Evolutionary conservation across 352 stramenopile species (phyloP), one percentile per base, ranked within the genome.

Genomic region (Phytophthora ohioensis): DNA sequence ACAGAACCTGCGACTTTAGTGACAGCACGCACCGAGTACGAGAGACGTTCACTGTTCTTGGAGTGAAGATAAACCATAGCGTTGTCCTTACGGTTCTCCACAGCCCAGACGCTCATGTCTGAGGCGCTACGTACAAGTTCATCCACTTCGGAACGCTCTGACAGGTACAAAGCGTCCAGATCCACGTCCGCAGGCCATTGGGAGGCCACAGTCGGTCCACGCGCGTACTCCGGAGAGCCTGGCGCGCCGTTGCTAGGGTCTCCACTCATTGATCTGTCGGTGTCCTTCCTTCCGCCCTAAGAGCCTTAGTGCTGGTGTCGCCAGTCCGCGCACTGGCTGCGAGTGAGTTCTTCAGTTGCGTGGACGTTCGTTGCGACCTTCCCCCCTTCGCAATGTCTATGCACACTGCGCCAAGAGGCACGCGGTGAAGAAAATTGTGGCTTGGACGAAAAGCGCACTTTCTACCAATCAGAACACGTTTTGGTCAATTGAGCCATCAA

Each of bases 31-130:
- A 95, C 79, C 56, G 78, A 91, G 66, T 89, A 93, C 30, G 80
- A 88, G 8, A 87, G 75, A 12, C 90, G 88, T 58, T 93, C 85
- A 57, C 85, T 94, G 76, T 94, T 96, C 64, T 94, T 93, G 73
- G 81, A 82, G 76, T 96, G 86, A 17, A 91, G 21, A 63, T 93
- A 95, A n/a, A 94, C 73, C 51, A 73, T 76, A 11, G 85, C 80
- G 57, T 84, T 80, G 49, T 92, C 82, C 47, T 87, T 87, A 58
- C 85, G 81, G 13, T 67, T 76, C 64, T 95, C 87, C 17, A 94
- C 78, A 31, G 87, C 77, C 89, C 89, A 96, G 9, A 91, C 79
- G 66, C 80, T 91, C 56, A 93, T 68, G 63, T 95, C 86, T 35
- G 81, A 76, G 32, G 86, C 84, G 51, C 78, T 81, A n/a, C 80